phyloP scores from a whole-genome alignment of 2,329 filamentous ascomycete genomes.

The Sporothrix schenckii region DNA sequence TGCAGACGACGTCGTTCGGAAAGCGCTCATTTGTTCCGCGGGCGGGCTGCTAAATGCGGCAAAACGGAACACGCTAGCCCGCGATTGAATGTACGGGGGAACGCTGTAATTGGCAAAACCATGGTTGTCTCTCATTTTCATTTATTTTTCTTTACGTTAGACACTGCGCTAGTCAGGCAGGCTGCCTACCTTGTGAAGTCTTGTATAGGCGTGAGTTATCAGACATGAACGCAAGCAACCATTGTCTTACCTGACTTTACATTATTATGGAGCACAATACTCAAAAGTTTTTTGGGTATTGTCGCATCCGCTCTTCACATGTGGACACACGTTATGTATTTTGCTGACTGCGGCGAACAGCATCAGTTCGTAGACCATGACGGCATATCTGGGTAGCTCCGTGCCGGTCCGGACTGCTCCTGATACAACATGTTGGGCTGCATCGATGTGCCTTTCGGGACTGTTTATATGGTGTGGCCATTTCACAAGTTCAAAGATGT shows the following conservation, averaged over 20 bases:
- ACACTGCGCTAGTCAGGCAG: background rate
- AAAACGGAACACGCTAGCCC: slow-evolving; percentile 26
- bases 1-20: background rate
- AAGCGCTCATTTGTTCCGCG: background rate
- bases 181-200: too few relatives aligned
- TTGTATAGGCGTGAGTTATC: too few relatives aligned
- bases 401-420: background rate
- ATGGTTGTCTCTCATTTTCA: too few relatives aligned
- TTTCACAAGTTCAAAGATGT: background rate
- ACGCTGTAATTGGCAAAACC: background rate
- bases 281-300: background rate
- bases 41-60: slow-evolving; percentile 28
- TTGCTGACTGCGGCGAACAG: background rate
- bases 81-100: background rate
- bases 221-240: too few relatives aligned
- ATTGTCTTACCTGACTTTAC: background rate
- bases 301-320: background rate
- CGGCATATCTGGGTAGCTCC: background rate
- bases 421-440: background rate
- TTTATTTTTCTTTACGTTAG: background rate
- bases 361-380: background rate
- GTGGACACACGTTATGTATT: background rate
- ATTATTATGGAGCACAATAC: background rate
- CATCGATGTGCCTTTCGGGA: background rate
- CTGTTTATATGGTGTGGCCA: background rate